phyloP scores from a whole-genome alignment of 371 early-diverging fungal genomes.

The Mucor piriformis region DNA sequence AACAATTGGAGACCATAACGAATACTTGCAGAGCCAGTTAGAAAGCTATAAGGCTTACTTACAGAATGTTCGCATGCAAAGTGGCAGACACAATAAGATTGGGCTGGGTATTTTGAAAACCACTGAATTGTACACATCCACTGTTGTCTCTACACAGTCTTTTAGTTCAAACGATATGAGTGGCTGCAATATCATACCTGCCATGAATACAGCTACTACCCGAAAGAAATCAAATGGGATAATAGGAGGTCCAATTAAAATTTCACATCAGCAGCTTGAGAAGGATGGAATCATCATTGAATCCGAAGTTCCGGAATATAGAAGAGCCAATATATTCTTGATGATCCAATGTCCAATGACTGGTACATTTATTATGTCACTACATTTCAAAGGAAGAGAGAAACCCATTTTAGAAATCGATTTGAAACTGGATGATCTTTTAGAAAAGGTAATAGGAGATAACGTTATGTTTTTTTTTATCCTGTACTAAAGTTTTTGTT shows the following conservation, averaged over 20 bases:
- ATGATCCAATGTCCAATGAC: constrained; percentile 82
- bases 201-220: background rate
- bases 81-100: constrained; percentile 46
- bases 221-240: too few relatives aligned
- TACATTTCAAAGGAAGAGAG: constrained; percentile 86
- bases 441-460: constrained; percentile 66
- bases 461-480: too few relatives aligned
- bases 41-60: constrained; percentile 91
- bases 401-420: constrained; percentile 95
- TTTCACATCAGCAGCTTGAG: constrained; percentile 84
- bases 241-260: constrained; percentile 64
- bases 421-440: constrained; percentile 89
- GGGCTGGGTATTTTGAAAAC: background rate
- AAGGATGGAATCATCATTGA: constrained; percentile 88
- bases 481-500: too few relatives aligned
- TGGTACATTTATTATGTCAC: constrained; percentile 84
- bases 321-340: constrained; percentile 78
- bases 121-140: background rate
- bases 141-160: background rate
- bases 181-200: too few relatives aligned
- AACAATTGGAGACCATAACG: constrained; percentile 89
- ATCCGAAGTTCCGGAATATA: constrained; percentile 86
- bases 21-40: constrained; percentile 81
- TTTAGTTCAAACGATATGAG: too few relatives aligned
- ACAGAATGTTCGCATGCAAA: constrained; percentile 86